These are phyloP conservation scores for Polyporus arcularius DNA, from an alignment of 768 basidiomycete species.

Conservation along the genomic window DNA sequence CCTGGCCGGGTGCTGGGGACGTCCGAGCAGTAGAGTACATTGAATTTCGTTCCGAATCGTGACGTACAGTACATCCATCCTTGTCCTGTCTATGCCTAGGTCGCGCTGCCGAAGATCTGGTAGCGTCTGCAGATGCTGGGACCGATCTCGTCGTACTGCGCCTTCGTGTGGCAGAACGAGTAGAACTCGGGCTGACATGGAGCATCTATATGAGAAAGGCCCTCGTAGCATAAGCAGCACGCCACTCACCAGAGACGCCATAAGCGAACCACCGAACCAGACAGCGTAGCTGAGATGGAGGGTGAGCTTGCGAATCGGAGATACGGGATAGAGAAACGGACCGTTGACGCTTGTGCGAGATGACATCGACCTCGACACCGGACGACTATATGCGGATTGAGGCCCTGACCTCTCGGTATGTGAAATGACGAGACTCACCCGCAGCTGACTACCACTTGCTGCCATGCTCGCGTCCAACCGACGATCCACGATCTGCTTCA, in stretches of 20 bases:
- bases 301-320: conserved; percentile 5
- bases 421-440: conserved; percentile 47
- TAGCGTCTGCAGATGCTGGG: conserved; percentile 91
- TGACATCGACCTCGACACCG: conserved; percentile 97
- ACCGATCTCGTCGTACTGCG: conserved; percentile 91
- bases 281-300: conserved; percentile 71
- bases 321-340: conserved; percentile 34
- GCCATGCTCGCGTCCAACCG: conserved; percentile 77
- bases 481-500: conserved; percentile 92
- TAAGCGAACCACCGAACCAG: conserved; percentile 96
- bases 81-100: conserved; percentile 40
- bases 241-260: conserved; percentile 81
- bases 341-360: conserved; percentile 96
- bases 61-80: conserved; percentile 11
- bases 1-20: not conserved
- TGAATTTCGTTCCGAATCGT: conserved; percentile 13
- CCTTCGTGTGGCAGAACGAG: conserved; percentile 90
- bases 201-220: not conserved
- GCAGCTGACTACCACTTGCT: conserved; percentile 72
- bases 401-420: not conserved
- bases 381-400: conserved; percentile 61
- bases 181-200: conserved; percentile 87
- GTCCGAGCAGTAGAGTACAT: conserved; percentile 16
- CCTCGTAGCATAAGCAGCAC: not conserved
- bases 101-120: conserved; percentile 91